phyloP scores from a whole-genome alignment of 306 rosid species.

The Dicorynia guianensis region DNA sequence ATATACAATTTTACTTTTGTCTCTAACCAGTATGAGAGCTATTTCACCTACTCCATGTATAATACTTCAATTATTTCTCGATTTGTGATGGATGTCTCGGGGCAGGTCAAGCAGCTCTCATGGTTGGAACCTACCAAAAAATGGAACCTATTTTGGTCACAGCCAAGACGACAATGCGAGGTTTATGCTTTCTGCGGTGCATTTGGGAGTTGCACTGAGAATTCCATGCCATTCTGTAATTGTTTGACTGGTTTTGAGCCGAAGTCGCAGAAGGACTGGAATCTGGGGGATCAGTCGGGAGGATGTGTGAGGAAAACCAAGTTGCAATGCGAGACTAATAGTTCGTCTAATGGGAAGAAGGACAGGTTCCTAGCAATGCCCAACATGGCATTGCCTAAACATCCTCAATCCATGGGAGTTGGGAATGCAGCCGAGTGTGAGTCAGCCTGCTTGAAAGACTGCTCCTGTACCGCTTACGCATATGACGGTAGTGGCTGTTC shows the following conservation, averaged over 20 bases:
- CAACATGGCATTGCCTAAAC: constrained; percentile 38
- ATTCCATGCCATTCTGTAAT: constrained; percentile 47
- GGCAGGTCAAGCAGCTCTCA: constrained; percentile 47
- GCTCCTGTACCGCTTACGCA: constrained; percentile 61
- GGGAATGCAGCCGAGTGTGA: constrained; percentile 47
- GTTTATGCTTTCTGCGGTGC: constrained; percentile 62
- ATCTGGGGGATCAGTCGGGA: constrained; percentile 45
- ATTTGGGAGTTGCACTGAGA: constrained; percentile 56
- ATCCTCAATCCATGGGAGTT: constrained; percentile 3
- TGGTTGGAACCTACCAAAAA: constrained; percentile 41
- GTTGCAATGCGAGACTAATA: constrained; percentile 43
- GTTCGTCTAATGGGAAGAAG: constrained; percentile 18
- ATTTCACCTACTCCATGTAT: constrained; percentile 52
- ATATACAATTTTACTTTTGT: constrained; percentile 51
- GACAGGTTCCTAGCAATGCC: constrained; percentile 34
- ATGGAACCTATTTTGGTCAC: constrained; percentile 61
- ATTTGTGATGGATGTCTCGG: constrained; percentile 43
- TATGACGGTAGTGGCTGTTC: constrained; percentile 46
- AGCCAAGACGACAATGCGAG: constrained; percentile 59
- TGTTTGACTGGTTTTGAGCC: constrained; percentile 60
- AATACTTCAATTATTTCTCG: constrained; percentile 29
- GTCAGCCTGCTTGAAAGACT: constrained; percentile 44
- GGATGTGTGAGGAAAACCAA: constrained; percentile 62
- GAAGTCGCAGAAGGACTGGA: constrained; percentile 45
- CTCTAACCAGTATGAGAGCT: constrained; percentile 54